These are phyloP conservation scores for Phytophthora brassicae DNA, from an alignment of 352 stramenopile genomes.

Conservation along the genomic window DNA sequence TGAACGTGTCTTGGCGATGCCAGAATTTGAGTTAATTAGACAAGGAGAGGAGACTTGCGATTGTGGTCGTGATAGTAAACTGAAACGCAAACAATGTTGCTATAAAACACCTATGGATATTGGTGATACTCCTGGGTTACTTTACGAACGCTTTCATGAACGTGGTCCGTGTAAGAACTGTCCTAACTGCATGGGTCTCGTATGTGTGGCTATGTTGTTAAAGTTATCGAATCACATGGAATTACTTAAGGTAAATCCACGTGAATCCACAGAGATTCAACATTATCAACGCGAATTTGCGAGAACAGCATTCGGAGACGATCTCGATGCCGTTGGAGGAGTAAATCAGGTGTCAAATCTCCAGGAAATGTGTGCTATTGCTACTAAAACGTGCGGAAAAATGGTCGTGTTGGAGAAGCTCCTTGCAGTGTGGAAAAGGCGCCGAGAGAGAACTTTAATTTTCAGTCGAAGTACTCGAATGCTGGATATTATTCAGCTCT, in stretches of 20 bases:
- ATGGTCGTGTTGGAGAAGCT: constrained; percentile 81
- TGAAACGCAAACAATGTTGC: constrained; percentile 64
- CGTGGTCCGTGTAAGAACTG: constrained; percentile 53
- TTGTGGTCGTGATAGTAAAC: constrained; percentile 59
- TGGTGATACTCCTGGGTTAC: constrained; percentile 29
- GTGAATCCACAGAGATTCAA: constrained; percentile 53
- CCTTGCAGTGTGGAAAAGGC: constrained; percentile 61
- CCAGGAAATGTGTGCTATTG: constrained; percentile 55
- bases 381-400: constrained; percentile 77
- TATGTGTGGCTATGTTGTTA: constrained; percentile 71
- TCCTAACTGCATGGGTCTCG: constrained; percentile 73
- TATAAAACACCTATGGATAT: constrained; percentile 48
- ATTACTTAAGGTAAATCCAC: constrained; percentile 72
- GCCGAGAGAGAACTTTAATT: constrained; percentile 65
- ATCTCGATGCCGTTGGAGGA: constrained; percentile 56
- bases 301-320: constrained; percentile 51
- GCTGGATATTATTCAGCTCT: constrained; percentile 81
- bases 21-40: constrained; percentile 70
- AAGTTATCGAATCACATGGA: constrained; percentile 85
- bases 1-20: constrained; percentile 67
- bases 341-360: constrained; percentile 62
- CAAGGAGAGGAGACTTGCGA: constrained; percentile 64
- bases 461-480: constrained; percentile 83
- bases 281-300: constrained; percentile 60
- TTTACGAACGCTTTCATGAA: constrained; percentile 73